Conservation (phyloP, 2,329 filamentous ascomycete genomes). For the Ceratocystis papillata region DNA sequence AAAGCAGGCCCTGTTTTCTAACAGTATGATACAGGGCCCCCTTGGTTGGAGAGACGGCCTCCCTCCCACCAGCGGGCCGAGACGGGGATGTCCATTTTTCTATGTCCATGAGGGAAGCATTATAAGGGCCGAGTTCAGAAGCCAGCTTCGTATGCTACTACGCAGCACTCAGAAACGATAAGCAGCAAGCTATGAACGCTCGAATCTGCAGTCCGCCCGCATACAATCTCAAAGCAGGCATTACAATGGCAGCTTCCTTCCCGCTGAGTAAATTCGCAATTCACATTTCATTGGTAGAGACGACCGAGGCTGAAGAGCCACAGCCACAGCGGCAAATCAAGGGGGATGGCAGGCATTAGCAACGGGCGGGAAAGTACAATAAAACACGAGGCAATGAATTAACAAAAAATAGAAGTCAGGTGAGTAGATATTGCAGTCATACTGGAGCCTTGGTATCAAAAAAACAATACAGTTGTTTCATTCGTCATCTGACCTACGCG, state of each 20-base stretch:
- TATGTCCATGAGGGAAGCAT: not conserved
- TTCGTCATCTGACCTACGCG: too few relatives aligned
- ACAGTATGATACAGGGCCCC: not conserved
- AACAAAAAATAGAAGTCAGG: not conserved
- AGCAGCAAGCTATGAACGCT: not conserved
- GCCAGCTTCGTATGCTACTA: not conserved
- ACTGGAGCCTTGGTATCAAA: not conserved
- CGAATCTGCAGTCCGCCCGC: not conserved
- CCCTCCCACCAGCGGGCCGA: not conserved
- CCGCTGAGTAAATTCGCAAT: not conserved
- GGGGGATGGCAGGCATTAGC: not conserved
- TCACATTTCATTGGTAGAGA: too few relatives aligned
- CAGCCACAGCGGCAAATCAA: constrained; percentile 7
- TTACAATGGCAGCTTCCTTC: constrained; percentile 6
- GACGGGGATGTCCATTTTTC: not conserved
- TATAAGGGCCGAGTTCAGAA: too few relatives aligned
- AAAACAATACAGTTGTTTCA: not conserved
- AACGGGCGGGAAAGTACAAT: not conserved
- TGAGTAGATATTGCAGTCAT: not conserved
- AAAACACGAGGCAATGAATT: not conserved
- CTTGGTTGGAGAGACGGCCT: not conserved
- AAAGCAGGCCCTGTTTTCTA: not conserved
- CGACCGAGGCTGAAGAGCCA: not conserved
- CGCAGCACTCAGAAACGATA: not conserved
- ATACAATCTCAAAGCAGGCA: not conserved